phyloP scores from a whole-genome alignment of 2,329 filamentous ascomycete species.

The Hirsutella rhossiliensis region DNA sequence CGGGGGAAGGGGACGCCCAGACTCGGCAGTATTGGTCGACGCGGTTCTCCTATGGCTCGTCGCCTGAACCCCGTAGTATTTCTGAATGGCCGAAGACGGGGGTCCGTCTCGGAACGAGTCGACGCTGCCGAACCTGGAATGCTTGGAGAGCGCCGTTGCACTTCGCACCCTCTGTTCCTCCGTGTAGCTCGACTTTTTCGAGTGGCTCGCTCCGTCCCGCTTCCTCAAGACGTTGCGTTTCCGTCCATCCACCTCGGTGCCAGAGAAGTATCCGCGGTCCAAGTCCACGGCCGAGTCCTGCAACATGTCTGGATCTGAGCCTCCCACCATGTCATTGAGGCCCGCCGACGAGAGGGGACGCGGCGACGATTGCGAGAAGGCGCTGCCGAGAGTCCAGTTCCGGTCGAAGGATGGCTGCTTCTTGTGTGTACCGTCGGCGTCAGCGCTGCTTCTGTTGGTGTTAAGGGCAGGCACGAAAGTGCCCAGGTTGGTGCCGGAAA shows the following conservation, averaged over 20 bases:
- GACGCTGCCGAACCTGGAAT: constrained; percentile 68
- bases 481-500: constrained; percentile 12
- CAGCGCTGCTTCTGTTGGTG: constrained; percentile 29
- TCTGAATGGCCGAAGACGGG: constrained; percentile 52
- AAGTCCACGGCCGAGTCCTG: constrained; percentile 47
- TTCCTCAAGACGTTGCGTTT: constrained; percentile 74
- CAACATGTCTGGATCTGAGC: constrained; percentile 21
- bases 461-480: constrained; percentile 25
- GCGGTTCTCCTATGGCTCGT: constrained; percentile 46
- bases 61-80: constrained; percentile 50
- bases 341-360: constrained; percentile 43
- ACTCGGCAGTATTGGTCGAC: constrained; percentile 46
- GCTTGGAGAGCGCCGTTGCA: constrained; percentile 53
- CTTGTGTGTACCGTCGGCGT: constrained; percentile 34
- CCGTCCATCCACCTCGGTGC: constrained; percentile 67
- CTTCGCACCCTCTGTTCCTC: constrained; percentile 61
- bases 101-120: constrained; percentile 57
- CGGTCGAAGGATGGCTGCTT: constrained; percentile 60
- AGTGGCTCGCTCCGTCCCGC: constrained; percentile 51
- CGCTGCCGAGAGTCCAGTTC: constrained; percentile 54
- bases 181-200: constrained; percentile 62
- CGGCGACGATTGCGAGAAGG: constrained; percentile 24
- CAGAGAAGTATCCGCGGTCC: constrained; percentile 89
- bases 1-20: constrained; percentile 35
- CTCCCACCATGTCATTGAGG: constrained; percentile 28